phyloP scores from a whole-genome alignment of 1,284 basidiomycete species.

The Cerrena zonata region DNA sequence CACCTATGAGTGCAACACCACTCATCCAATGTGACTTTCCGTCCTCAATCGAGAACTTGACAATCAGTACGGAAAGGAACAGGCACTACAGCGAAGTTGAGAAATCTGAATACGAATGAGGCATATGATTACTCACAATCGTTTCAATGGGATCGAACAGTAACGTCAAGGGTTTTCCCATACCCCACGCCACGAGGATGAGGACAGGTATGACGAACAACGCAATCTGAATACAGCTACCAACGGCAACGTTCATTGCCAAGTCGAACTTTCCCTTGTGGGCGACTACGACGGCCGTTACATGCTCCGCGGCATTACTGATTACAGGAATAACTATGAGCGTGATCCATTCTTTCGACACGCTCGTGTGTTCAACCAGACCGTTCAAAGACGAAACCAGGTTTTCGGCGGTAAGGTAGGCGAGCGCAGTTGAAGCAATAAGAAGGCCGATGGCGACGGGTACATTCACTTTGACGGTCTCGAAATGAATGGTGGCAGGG shows the following conservation, averaged over 20 bases:
- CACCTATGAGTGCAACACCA: conserved; percentile 47
- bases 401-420: conserved; percentile 56
- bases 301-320: conserved; percentile 63
- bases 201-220: conserved; percentile 61
- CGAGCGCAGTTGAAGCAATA: conserved; percentile 36
- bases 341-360: conserved; percentile 57
- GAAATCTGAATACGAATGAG: not conserved
- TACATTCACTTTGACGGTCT: conserved; percentile 43
- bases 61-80: conserved; percentile 53
- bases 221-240: conserved; percentile 64
- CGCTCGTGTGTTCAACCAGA: conserved; percentile 37
- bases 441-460: conserved; percentile 36
- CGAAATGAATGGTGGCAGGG: conserved; percentile 21
- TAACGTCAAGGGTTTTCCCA: conserved; percentile 6
- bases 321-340: conserved; percentile 65
- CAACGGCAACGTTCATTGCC: conserved; percentile 57
- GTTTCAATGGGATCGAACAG: conserved; percentile 8
- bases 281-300: conserved; percentile 62
- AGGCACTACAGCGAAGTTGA: conserved; percentile 24
- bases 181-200: conserved; percentile 24
- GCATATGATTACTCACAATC: not conserved
- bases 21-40: conserved; percentile 62
- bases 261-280: conserved; percentile 52
- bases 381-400: conserved; percentile 50
- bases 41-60: conserved; percentile 59